Percentiles rank a stretch among this genome's conserved stretches.
Evolutionary conservation across 179 eudicot genomes (phyloP).

Genomic region (Pouteria campechiana): DNA sequence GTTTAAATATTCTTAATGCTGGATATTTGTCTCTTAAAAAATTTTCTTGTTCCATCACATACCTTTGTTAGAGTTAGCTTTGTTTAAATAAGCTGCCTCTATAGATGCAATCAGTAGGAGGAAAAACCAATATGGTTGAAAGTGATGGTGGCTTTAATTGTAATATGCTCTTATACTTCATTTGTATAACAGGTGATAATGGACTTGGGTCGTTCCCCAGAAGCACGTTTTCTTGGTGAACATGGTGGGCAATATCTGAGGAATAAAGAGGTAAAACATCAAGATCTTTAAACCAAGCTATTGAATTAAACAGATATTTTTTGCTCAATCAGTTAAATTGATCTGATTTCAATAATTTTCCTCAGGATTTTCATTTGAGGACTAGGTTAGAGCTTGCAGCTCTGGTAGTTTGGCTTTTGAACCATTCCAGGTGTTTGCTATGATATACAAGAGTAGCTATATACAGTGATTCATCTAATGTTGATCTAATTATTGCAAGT

Average conservation of each 20-base stretch:
- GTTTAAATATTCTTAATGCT: constrained; percentile 2
- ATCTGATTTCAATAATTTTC: not conserved
- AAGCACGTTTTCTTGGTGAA: constrained; percentile 25
- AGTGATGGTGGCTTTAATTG: not conserved
- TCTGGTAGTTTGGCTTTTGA: no score
- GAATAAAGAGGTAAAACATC: constrained; percentile 28
- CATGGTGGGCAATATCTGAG: constrained; percentile 23
- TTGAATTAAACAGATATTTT: not conserved
- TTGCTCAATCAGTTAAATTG: not conserved
- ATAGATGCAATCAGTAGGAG: no score
- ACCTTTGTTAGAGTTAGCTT: not conserved
- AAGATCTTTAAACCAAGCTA: no score
- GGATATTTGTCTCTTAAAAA: not conserved
- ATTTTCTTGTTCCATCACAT: not conserved
- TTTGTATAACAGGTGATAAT: constrained; percentile 20
- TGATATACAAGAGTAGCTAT: no score
- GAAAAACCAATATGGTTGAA: no score
- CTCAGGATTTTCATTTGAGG: no score
- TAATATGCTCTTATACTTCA: not conserved
- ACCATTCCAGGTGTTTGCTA: no score
- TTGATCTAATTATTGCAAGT: no score
- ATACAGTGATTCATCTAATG: no score
- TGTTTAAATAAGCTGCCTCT: no score
- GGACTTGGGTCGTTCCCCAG: constrained; percentile 38
- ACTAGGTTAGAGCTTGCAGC: no score